These are phyloP conservation scores for Lumnitzera littorea DNA, from an alignment of 345 rosid genomes.

Conservation along the genomic window DNA sequence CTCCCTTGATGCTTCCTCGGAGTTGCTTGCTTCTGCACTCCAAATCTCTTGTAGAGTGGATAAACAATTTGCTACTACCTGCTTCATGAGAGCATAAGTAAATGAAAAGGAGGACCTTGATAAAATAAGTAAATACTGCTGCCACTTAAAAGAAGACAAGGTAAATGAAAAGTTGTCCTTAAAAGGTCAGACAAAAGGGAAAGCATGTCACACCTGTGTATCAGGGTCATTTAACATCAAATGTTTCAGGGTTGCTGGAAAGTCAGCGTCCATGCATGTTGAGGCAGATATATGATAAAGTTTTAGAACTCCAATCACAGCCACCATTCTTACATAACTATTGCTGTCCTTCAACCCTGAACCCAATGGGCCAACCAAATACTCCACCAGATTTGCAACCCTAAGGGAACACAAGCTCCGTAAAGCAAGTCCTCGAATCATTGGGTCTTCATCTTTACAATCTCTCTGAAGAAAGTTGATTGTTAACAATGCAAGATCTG, in stretches of 20 bases:
- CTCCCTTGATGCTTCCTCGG: conserved; percentile 86
- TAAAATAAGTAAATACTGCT: too few species aligned
- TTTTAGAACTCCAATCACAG: conserved; percentile 85
- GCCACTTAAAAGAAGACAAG: not conserved
- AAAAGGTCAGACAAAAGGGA: not conserved
- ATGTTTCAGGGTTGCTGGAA: conserved; percentile 69
- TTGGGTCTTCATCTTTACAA: conserved; percentile 92
- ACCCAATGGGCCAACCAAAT: conserved; percentile 90
- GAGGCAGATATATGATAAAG: conserved; percentile 84
- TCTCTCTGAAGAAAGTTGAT: conserved; percentile 96
- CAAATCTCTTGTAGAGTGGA: conserved; percentile 93
- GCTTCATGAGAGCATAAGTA: conserved; percentile 5
- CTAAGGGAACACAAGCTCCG: conserved; percentile 86
- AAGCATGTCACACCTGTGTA: conserved; percentile 50
- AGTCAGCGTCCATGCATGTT: conserved; percentile 82
- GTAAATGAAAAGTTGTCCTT: not conserved
- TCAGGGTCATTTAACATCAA: conserved; percentile 84
- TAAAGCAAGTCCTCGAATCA: conserved; percentile 93
- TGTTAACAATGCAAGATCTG: conserved; percentile 84
- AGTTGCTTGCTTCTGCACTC: conserved; percentile 72
- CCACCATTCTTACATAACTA: conserved; percentile 82
- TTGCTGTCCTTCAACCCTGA: conserved; percentile 75
- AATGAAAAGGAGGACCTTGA: not conserved
- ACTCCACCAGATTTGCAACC: conserved; percentile 88
- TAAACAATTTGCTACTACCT: conserved; percentile 94